A percentile compares a stretch with the other conserved stretches of the same genome.
phyloP scores from a whole-genome alignment of 129 eudicot species.

The Saposhnikovia divaricata region DNA sequence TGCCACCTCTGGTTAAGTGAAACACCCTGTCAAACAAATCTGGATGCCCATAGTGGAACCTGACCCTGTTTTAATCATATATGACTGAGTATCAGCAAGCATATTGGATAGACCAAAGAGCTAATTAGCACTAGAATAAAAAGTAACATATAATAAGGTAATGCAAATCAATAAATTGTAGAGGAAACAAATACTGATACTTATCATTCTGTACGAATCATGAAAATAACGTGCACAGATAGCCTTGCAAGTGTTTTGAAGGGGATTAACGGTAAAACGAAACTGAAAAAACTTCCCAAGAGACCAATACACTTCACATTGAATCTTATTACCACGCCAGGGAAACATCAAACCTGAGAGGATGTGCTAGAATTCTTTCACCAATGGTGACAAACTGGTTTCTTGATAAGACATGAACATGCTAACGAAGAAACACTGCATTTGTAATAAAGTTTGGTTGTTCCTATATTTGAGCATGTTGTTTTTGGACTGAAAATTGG shows the following conservation, averaged over 20 bases:
- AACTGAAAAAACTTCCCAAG: not conserved
- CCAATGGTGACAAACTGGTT: slow-evolving; percentile 94
- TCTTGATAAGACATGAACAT: slow-evolving; percentile 99
- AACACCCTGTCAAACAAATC: slow-evolving; percentile 89
- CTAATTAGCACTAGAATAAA: too few relatives aligned
- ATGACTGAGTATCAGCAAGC: not conserved
- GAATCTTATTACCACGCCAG: not conserved
- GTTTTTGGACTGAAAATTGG: not conserved
- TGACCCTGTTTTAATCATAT: slow-evolving; percentile 46
- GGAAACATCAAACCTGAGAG: slow-evolving; percentile 58
- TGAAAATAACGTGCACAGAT: not conserved
- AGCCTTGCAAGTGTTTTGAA: not conserved
- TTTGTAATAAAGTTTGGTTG: not conserved
- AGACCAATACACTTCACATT: not conserved
- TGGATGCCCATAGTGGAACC: slow-evolving; percentile 99
- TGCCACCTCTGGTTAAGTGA: slow-evolving; percentile 98
- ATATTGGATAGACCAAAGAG: not conserved
- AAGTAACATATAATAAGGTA: too few relatives aligned
- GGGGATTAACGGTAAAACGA: not conserved
- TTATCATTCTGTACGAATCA: not conserved
- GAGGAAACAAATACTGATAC: not conserved
- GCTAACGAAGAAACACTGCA: slow-evolving; percentile 92
- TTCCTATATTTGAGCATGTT: too few relatives aligned
- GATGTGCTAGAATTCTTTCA: slow-evolving; percentile 87
- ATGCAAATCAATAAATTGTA: not conserved